Evolutionary conservation across 2,329 filamentous ascomycete genomes (phyloP), one percentile per base, ranked within the genome.

Genomic region (Sclerotinia nivalis): DNA sequence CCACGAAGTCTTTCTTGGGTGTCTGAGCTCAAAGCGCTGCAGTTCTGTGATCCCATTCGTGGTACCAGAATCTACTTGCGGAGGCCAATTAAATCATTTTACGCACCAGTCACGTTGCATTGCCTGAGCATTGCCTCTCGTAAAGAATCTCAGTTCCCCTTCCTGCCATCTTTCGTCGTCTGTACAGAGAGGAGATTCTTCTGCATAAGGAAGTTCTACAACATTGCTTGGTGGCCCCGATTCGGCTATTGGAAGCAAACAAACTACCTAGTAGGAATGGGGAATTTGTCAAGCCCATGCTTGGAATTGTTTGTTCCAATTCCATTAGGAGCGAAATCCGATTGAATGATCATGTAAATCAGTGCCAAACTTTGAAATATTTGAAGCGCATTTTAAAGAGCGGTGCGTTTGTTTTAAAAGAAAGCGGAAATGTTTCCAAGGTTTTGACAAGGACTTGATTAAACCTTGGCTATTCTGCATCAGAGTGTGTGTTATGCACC

Each of bases 131-230:
- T 37, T 43, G 28, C 22, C 40, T 64, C 37, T 52, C 28, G 59
- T 25, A 34, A 62, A 52, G 52, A 28, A 45, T 64, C 31, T 20
- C 28, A 47, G 47, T 55, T 64, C 43, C 28, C 34, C 45, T 40
- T 54, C 45, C 34, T 54, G 50, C 52, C 18, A 34, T 45, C 34
- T 40, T 50, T 43, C 40, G n/a, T 65, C 34, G 5, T 62, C 18
- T 37, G 31, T 54, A 37, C 47, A 40, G 34, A 65, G 31, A 65
- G 15, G 13, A 65, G 61, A n/a, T 40, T 25, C 49, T 52, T 40
- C 34, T 65, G 61, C 61, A 65, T 34, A 28, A 25, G 34, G 47
- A 28, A 65, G 67, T 69, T 65, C 59, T 69, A 65, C 67, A 69
- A 47, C 58, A 64, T 64, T 34, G 47, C 47, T 65, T 65, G 61